Base-by-base conservation (phyloP, 805 yeast species). In the Yamadazyma ubonensis region DNA sequence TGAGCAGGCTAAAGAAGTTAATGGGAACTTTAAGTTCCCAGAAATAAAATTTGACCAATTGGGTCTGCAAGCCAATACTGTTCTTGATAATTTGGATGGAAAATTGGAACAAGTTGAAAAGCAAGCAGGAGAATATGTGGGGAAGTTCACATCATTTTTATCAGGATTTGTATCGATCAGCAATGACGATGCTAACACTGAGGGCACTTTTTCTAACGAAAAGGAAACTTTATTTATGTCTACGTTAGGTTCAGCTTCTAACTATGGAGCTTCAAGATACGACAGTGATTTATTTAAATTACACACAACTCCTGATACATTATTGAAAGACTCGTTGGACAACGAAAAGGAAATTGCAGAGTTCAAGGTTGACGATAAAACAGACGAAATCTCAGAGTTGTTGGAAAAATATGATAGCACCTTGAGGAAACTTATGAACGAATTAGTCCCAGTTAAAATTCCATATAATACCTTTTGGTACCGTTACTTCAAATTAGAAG, bases 401-500 rank as follows among this genome's bases (percentile, higher is more conserved):
- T 59, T 83, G 37, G 60, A 65, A 14, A 55, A 63, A 38, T 73
- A 78, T 48, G 70, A 76, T 4, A 50, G 52, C 16, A 74, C 78
- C 17, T 71, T 88, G 44, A 63, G 68, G 18, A 63, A 63, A 22
- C 59, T 85, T 28, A 78, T 79, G 78, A 75, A 78, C 40, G 63
- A 65, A 20, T 56, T 88, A 6, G 95, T 89, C 2, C 95, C 96
- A 0, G 75, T 71, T 6, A 58, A 73, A 49, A 60, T 82, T 26
- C 53, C 76, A 3, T 83, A 81, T 51, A 65, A 73, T 18, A 67
- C 67, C 33, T 90, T 90, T 59, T 90, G 97, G 97, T 63, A 67
- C 32, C 71, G 81, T 23, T 89, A 86, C 61, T 83, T 78, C 60
- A 68, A 63, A 39, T 66, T 74, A 52, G 76, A 73, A 42, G 57